Percentiles rank a stretch among this genome's conserved stretches.
These are phyloP conservation scores for Calonectria montana DNA, from an alignment of 2,329 filamentous ascomycete species.

Conservation along the genomic window DNA sequence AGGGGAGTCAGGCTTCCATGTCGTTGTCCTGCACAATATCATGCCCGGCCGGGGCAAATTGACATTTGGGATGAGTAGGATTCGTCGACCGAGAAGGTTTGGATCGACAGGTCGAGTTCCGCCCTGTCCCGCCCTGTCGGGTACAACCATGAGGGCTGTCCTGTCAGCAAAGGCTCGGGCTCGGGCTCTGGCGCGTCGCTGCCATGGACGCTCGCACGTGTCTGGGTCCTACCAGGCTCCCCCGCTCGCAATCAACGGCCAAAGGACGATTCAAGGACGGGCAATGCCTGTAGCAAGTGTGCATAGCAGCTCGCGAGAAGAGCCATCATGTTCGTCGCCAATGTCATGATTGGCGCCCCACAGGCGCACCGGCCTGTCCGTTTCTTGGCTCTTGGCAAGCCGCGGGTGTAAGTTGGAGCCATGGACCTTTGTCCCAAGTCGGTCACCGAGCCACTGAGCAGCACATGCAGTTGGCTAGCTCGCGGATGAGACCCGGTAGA, in stretches of 20 bases:
- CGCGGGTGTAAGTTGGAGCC: constrained; percentile 18
- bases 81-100: constrained; percentile 27
- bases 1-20: constrained; percentile 26
- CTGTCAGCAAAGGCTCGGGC: not conserved
- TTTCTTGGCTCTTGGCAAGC: constrained; percentile 38
- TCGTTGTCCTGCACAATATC: constrained; percentile 27
- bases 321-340: not conserved
- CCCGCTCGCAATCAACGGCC: constrained; percentile 18
- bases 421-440: constrained; percentile 32
- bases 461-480: not conserved
- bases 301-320: not conserved
- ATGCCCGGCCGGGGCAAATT: constrained; percentile 30
- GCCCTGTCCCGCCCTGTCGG: constrained; percentile 33
- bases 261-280: not conserved
- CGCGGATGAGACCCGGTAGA: not conserved
- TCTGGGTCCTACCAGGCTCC: constrained; percentile 25
- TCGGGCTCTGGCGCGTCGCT: constrained; percentile 34
- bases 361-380: constrained; percentile 28
- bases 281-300: not conserved
- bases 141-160: constrained; percentile 20
- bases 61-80: constrained; percentile 25
- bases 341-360: constrained; percentile 10
- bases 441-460: constrained; percentile 35
- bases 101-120: constrained; percentile 36
- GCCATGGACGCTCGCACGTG: constrained; percentile 38